A percentile compares a stretch with the other conserved stretches of the same genome.
phyloP scores from a whole-genome alignment of 2,329 filamentous ascomycete species.

The Aureobasidium namibiae region DNA sequence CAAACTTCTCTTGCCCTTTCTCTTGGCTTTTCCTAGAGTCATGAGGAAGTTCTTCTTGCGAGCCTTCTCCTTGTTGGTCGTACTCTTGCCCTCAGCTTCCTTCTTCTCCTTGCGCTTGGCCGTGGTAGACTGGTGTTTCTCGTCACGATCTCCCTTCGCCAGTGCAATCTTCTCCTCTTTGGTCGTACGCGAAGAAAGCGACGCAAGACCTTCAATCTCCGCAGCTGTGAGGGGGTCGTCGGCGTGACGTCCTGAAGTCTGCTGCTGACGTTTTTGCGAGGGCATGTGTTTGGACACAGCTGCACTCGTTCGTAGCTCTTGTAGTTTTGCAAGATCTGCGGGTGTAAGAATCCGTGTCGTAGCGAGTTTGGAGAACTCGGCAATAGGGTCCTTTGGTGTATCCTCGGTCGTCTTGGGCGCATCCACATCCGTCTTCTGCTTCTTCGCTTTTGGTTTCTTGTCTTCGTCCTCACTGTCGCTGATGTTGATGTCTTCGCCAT shows the following conservation, averaged over 20 bases:
- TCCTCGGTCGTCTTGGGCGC: constrained; percentile 22
- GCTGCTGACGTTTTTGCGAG: constrained; percentile 32
- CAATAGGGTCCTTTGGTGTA: constrained; percentile 23
- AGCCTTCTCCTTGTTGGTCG: constrained; percentile 94
- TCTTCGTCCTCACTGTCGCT: constrained; percentile 64
- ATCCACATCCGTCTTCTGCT: constrained; percentile 45
- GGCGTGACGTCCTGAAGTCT: constrained; percentile 50
- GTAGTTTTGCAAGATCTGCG: constrained; percentile 88
- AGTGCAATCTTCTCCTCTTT: constrained; percentile 83
- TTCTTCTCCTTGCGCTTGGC: constrained; percentile 82
- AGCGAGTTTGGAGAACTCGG: constrained; percentile 59
- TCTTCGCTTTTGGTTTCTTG: constrained; percentile 53
- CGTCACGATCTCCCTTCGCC: constrained; percentile 71
- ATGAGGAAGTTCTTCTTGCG: constrained; percentile 98
- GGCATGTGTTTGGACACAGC: constrained; percentile 56
- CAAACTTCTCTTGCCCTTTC: constrained; percentile 90
- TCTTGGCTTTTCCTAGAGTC: constrained; percentile 93
- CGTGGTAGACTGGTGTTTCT: constrained; percentile 67
- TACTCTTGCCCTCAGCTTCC: constrained; percentile 82
- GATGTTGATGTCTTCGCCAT: constrained; percentile 66
- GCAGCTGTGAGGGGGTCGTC: constrained; percentile 87
- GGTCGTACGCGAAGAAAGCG: constrained; percentile 68
- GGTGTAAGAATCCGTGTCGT: constrained; percentile 91
- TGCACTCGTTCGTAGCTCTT: constrained; percentile 71
- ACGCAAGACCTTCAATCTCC: constrained; percentile 81